Conservation (phyloP, 202 grass and related monocot genomes). For the Hordeum pubiflorum region DNA sequence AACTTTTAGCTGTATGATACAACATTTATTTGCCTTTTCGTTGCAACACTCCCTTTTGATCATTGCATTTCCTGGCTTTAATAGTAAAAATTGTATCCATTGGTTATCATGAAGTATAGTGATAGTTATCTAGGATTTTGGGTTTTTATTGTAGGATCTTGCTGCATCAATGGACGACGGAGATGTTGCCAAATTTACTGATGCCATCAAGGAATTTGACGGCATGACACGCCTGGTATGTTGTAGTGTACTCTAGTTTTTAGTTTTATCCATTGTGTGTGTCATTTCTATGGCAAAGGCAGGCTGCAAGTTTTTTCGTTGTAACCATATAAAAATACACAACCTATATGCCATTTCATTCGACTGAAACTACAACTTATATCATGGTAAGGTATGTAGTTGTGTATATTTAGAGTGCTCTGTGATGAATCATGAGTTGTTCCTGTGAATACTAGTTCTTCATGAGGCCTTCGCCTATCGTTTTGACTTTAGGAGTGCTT, state of each 20-base stretch:
- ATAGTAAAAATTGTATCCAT: not conserved
- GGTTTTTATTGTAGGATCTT: constrained; percentile 51
- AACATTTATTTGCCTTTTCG: not conserved
- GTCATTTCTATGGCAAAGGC: not conserved
- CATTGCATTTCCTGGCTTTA: not conserved
- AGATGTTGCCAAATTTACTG: constrained; percentile 80
- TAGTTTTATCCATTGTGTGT: not conserved
- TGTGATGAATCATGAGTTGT: not conserved
- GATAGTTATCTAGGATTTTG: not conserved
- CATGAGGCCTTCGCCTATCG: not conserved
- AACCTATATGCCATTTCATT: not conserved
- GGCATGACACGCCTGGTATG: constrained; percentile 89
- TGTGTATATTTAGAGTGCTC: not conserved
- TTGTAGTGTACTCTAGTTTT: not conserved
- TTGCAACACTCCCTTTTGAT: not conserved
- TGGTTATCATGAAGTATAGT: constrained; percentile 16
- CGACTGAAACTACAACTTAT: not conserved
- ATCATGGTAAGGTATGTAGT: not conserved
- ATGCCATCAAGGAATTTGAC: constrained; percentile 87
- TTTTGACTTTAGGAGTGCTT: not conserved
- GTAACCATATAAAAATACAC: not conserved
- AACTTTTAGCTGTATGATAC: constrained; percentile 75
- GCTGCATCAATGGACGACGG: constrained; percentile 77
- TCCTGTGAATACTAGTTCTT: not conserved
- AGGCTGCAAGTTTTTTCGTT: not conserved